Conservation (phyloP, 2,329 filamentous ascomycete species). For the Dactylellina haptotyla region DNA sequence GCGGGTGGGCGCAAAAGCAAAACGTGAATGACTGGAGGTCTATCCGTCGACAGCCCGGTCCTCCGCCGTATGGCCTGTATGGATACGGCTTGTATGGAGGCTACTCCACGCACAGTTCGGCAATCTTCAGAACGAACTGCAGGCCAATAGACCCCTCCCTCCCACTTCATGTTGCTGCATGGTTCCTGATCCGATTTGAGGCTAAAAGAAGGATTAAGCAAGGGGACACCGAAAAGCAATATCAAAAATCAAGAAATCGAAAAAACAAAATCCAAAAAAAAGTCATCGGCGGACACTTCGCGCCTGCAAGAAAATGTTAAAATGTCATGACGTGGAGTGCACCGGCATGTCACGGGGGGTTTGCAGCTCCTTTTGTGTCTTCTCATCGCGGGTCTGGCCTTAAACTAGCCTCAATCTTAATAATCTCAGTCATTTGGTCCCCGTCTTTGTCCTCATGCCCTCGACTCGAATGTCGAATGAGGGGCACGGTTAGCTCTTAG, state of each 20-base stretch:
- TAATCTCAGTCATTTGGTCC: too few species aligned
- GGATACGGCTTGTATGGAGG: too few species aligned
- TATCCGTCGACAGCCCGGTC: neutral
- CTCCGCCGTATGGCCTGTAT: too few species aligned
- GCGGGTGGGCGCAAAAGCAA: constrained; percentile 6
- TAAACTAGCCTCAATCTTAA: too few species aligned
- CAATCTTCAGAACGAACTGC: neutral
- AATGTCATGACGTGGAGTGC: constrained; percentile 38
- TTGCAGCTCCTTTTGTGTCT: constrained; percentile 2
- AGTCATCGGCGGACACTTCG: too few species aligned
- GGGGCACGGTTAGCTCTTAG: too few species aligned
- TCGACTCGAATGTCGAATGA: too few species aligned
- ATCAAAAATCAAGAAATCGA: neutral
- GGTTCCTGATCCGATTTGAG: neutral
- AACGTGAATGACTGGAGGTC: neutral
- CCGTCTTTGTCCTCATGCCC: too few species aligned
- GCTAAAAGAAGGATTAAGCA: neutral
- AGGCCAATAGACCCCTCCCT: neutral
- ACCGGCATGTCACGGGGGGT: constrained; percentile 25
- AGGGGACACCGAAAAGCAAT: too few species aligned
- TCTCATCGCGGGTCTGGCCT: neutral
- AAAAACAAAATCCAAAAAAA: neutral
- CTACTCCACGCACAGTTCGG: too few species aligned
- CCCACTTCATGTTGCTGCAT: neutral
- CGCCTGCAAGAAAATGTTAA: too few species aligned